Percentiles rank a stretch among this genome's conserved stretches.
These are phyloP conservation scores for Aspergillus persii DNA, from an alignment of 2,329 filamentous ascomycete genomes.

Conservation along the genomic window DNA sequence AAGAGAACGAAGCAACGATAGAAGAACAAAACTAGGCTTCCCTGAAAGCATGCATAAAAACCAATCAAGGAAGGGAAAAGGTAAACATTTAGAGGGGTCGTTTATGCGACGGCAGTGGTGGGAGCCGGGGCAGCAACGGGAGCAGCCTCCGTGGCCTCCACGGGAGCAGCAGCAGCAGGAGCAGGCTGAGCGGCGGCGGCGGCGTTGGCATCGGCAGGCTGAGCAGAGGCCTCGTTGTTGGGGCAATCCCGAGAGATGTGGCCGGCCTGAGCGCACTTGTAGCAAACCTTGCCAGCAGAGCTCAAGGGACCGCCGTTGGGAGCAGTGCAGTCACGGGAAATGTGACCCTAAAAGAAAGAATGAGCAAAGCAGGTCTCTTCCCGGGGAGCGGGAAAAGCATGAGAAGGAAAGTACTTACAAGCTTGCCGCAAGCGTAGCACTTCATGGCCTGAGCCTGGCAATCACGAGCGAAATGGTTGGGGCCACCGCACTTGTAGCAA, in stretches of 20 bases:
- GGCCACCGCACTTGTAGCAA: constrained; percentile 72
- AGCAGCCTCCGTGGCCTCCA: constrained; percentile 35
- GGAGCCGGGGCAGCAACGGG: constrained; percentile 39
- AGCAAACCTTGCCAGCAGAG: constrained; percentile 97
- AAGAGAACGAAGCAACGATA: constrained; percentile 22
- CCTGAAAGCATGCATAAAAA: constrained; percentile 16
- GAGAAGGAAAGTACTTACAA: constrained; percentile 44
- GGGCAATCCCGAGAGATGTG: constrained; percentile 97
- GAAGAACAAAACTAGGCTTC: constrained; percentile 20
- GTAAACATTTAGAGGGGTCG: constrained; percentile 2
- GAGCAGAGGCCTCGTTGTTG: constrained; percentile 59
- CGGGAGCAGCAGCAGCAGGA: constrained; percentile 22
- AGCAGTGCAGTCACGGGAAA: constrained; percentile 91
- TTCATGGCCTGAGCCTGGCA: constrained; percentile 99
- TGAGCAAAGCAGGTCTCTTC: background rate
- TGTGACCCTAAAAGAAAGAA: constrained; percentile 61
- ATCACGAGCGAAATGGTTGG: constrained; percentile 97
- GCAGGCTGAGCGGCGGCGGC: constrained; percentile 21
- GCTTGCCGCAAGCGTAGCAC: constrained; percentile 95
- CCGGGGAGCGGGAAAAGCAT: background rate
- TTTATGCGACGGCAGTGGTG: constrained; percentile 46
- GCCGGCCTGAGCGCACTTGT: constrained; percentile 91
- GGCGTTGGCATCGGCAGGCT: constrained; percentile 34
- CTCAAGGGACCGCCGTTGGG: constrained; percentile 94
- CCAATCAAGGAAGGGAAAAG: constrained; percentile 2